Evolutionary conservation across 1,284 basidiomycete genomes (phyloP), one percentile per base, ranked within the genome.

Genomic region (Meira miltonrushii): DNA sequence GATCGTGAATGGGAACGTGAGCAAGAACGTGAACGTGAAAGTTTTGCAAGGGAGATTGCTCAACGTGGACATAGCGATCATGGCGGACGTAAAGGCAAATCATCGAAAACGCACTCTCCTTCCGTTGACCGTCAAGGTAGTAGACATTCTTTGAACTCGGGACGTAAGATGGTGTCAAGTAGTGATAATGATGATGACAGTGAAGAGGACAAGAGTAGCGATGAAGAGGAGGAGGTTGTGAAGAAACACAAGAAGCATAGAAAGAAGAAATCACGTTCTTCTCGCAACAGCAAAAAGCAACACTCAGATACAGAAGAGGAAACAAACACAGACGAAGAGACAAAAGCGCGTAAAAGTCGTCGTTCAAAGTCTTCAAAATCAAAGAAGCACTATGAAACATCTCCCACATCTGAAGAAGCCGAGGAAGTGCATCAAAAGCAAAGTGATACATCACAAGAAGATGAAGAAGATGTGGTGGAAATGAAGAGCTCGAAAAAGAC

Each of bases 271-370:
- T 9, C 7, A 9, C 46, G 17, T 19, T 23, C 19, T 15, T 15
- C 48, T 3, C 23, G 15, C 48, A 37, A 23, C 6, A 12, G 54
- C 10, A 46, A 37, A 44, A 23, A 43, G 10, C 33, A 39, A 4
- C 13, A 38, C 11, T 33, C 51, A 53, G 33, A 12, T 28, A 4
- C 28, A 39, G n/a, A 11, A 38, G n/a, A 11, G 21, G 39, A 38
- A 55, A 5, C 54, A 55, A 23, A 9, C 49, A 25, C 53, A 55
- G 39, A 38, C 7, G 54, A 38, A 55, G 39, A 38, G 28, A 9
- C 9, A 55, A 33, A 38, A 55, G 13, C 40, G 43, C 28, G 28
- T 3, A 28, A 19, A n/a, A 51, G 39, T 39, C 46, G 39, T 21
- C 15, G 38, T 5, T 37, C 38, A 17, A 9, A 3, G 9, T 4